Base-by-base conservation (phyloP, 202 grass and related monocot species). In the Bolboschoenoplectus hybrid region DNA sequence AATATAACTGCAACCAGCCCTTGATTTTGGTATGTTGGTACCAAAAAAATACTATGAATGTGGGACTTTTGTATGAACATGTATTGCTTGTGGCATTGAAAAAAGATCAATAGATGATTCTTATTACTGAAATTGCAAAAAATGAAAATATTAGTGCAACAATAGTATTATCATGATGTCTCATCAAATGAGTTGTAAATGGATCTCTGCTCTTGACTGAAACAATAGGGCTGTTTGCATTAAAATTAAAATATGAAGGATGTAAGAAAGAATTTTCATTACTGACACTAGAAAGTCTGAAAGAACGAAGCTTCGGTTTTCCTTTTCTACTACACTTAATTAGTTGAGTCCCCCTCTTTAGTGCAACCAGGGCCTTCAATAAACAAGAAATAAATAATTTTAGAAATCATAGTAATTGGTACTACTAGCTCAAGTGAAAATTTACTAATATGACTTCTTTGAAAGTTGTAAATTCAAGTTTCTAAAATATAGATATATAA, bases 281-380 rank as follows among this genome's bases (percentile, higher is more conserved):
- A 97, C 92, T 91, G 83, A 97, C 95, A 89, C 74, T 88, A 92
- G 95, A 92, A 88, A 97, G 88, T 93, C 92, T 95, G 85, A 97
- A 97, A 58, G 86, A 88, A 64, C 91, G 93, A 56, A 95, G 86
- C 89, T 97, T 97, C 65, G 95, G 95, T 87, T 94, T 97, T 84
- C 95, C 92, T 91, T 97, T 95, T 69, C 91, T 86, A 84, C 89
- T 93, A 83, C 94, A 94, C 88, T 97, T 97, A 82, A 94, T 91
- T 83, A 97, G 89, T 12, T 91, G 94, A 63, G 89, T 92, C 52
- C 95, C 92, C 89, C 91, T 97, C 81, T 97, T 97, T 74, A 97
- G 88, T 87, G 93, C 91, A 88, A 93, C 86, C 85, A 97, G 82
- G 78, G 92, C 89, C 95, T 97, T 93, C 19, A 75, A 63, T 67